Percentiles rank a stretch among this genome's conserved stretches.
Conservation (phyloP, 352 stramenopile genomes). For the Plasmopara viticola region DNA sequence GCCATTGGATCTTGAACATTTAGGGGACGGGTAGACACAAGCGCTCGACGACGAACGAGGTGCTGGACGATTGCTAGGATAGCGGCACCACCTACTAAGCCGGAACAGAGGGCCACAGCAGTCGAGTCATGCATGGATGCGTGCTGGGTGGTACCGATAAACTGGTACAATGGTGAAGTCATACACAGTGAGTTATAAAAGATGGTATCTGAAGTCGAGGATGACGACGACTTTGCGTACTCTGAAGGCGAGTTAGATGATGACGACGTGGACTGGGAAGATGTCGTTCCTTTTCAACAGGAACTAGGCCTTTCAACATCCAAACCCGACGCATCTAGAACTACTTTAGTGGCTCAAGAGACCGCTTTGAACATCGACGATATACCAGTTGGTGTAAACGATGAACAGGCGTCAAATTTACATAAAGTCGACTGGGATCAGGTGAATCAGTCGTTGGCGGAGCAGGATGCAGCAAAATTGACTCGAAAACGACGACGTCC, state of each 20-base stretch:
- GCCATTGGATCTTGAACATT: no score
- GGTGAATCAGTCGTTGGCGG: conserved; percentile 48
- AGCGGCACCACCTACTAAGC: no score
- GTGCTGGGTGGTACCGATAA: no score
- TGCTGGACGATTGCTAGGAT: no score
- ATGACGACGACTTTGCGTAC: conserved; percentile 50
- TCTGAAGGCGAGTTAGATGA: conserved; percentile 37
- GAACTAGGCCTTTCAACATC: neutral
- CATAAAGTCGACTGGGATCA: conserved; percentile 62
- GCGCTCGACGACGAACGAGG: no score
- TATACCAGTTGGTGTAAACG: conserved; percentile 2
- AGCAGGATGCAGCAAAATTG: conserved; percentile 12
- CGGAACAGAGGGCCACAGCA: no score
- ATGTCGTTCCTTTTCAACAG: conserved; percentile 27
- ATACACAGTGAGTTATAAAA: neutral
- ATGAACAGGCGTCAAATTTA: conserved; percentile 21
- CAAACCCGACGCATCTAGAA: neutral
- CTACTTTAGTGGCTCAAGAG: conserved; percentile 13
- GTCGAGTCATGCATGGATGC: no score
- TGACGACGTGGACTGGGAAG: conserved; percentile 60
- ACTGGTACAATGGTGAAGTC: no score
- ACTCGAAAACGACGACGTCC: conserved; percentile 31
- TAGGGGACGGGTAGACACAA: no score
- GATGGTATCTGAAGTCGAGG: conserved; percentile 18
- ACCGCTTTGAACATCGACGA: conserved; percentile 6